phyloP scores from a whole-genome alignment of 495 filamentous ascomycete species.

The Lindgomyces ingoldianus region DNA sequence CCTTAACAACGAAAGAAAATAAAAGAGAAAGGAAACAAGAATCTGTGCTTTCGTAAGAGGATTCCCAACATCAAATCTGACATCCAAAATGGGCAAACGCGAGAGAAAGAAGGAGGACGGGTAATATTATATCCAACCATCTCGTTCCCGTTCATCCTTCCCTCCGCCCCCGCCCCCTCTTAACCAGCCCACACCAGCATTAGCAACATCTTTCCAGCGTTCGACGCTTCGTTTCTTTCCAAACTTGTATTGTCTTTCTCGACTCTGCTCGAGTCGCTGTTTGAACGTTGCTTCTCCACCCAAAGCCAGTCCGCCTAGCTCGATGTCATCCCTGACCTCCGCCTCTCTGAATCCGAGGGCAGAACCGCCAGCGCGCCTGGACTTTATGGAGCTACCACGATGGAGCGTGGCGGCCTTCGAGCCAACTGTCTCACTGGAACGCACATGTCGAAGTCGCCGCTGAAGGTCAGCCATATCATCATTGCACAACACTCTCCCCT shows the following conservation, averaged over 20 bases:
- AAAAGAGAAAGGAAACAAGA: not conserved
- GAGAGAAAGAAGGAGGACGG: not conserved
- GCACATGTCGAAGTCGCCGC: slow-evolving; percentile 18
- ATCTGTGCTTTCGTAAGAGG: too few species aligned
- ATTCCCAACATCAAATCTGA: too few species aligned
- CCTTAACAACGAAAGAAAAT: not conserved
- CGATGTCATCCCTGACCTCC: slow-evolving; percentile 35
- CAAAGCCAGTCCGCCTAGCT: slow-evolving; percentile 22
- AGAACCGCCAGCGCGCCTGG: slow-evolving; percentile 22
- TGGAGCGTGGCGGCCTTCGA: slow-evolving; percentile 20
- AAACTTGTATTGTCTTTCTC: slow-evolving; percentile 27
- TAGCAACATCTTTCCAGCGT: slow-evolving; percentile 31
- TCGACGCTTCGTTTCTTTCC: slow-evolving; percentile 32
- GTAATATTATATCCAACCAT: slow-evolving; percentile 24
- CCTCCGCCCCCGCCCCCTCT: slow-evolving; percentile 19
- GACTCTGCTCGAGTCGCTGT: slow-evolving; percentile 25
- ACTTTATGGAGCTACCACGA: slow-evolving; percentile 15
- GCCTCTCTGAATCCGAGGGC: slow-evolving; percentile 35
- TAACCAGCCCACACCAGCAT: slow-evolving; percentile 30
- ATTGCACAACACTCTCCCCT: slow-evolving; percentile 33
- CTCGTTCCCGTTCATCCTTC: slow-evolving; percentile 24
- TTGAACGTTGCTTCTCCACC: slow-evolving; percentile 21
- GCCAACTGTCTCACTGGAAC: slow-evolving; percentile 32
- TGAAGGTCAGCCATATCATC: slow-evolving; percentile 33
- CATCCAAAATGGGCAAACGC: not conserved